These are phyloP conservation scores for Ochromonadaceae sp. DNA, from an alignment of 352 stramenopile species.

Conservation along the genomic window DNA sequence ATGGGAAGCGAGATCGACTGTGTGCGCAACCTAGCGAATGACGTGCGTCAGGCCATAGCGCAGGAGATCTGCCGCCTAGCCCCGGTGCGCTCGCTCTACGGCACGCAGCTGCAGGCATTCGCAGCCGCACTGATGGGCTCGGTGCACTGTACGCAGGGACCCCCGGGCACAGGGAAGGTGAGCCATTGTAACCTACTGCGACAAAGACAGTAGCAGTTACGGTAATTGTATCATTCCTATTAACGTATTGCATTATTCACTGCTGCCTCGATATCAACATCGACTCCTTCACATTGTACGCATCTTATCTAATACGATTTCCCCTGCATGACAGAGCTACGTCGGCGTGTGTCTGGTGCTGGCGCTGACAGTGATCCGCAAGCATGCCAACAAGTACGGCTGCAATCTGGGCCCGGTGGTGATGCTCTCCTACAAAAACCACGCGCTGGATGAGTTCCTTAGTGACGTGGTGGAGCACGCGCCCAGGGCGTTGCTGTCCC, in stretches of 20 bases:
- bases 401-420: neutral
- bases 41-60: neutral
- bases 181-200: too few relatives aligned
- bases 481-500: too few relatives aligned
- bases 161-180: conserved; percentile 16
- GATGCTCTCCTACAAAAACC: conserved; percentile 14
- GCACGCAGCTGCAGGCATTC: conserved; percentile 1
- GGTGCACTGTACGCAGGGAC: conserved; percentile 15
- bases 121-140: neutral
- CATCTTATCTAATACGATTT: conserved; percentile 8
- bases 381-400: neutral
- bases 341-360: conserved; percentile 14
- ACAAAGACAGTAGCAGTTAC: neutral
- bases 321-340: neutral
- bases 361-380: neutral
- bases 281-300: too few relatives aligned
- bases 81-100: neutral
- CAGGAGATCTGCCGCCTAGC: neutral
- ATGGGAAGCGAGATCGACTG: neutral
- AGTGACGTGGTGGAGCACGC: neutral
- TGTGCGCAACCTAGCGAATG: neutral
- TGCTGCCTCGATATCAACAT: too few relatives aligned
- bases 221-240: neutral
- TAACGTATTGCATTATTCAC: too few relatives aligned
- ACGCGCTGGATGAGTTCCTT: conserved; percentile 18